A percentile compares a stretch with the other conserved stretches of the same genome.
Evolutionary conservation across 345 rosid genomes (phyloP).

Genomic region (Cardiospermum halicacabum): DNA sequence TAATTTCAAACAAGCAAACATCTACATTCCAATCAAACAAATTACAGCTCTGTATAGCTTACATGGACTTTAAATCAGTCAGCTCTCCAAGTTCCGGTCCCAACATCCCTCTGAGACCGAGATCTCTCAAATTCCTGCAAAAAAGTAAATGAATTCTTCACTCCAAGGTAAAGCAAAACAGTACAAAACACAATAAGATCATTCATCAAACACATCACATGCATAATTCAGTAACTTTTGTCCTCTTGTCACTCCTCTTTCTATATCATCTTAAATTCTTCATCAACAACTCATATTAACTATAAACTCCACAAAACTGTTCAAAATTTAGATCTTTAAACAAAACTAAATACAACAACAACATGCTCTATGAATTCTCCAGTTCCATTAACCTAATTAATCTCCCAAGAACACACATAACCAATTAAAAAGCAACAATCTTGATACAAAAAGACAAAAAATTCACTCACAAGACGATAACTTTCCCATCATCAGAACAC

Average conservation of each 20-base stretch:
- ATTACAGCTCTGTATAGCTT: constrained; percentile 29
- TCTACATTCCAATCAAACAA: neutral
- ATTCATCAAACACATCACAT: constrained; percentile 6
- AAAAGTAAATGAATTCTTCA: constrained; percentile 12
- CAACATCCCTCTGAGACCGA: constrained; percentile 65
- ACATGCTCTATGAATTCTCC: too few relatives aligned
- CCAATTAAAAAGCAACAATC: too few relatives aligned
- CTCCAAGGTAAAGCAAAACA: neutral
- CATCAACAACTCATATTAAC: constrained; percentile 3
- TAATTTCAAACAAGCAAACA: neutral
- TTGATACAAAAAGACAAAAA: too few relatives aligned
- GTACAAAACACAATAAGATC: neutral
- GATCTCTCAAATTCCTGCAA: constrained; percentile 65
- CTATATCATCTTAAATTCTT: neutral
- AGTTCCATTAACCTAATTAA: too few relatives aligned
- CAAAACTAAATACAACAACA: too few relatives aligned
- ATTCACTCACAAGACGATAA: constrained; percentile 58
- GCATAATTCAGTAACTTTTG: constrained; percentile 5
- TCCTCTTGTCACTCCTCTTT: neutral
- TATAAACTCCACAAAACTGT: neutral
- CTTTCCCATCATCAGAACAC: constrained; percentile 60
- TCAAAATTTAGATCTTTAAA: constrained; percentile 2
- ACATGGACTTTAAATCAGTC: constrained; percentile 63
- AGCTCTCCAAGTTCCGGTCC: constrained; percentile 68
- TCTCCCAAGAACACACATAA: too few relatives aligned